Conservation (phyloP, 768 basidiomycete genomes). For the Auricularia cornea region DNA sequence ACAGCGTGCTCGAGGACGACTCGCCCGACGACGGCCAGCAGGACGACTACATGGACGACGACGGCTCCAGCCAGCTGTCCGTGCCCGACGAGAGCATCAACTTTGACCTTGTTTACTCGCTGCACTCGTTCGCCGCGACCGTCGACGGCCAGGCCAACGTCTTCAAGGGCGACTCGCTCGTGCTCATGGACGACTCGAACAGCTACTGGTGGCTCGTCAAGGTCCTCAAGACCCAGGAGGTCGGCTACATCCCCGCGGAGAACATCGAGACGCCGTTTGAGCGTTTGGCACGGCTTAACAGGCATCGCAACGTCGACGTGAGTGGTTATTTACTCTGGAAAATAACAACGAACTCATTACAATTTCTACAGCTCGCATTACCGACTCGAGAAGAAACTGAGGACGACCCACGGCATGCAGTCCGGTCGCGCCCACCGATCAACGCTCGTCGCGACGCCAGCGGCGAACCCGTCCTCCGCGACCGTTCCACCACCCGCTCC, state of each 20-base stretch:
- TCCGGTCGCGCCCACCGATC: not conserved
- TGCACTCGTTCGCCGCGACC: slow-evolving; percentile 94
- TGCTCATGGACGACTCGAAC: slow-evolving; percentile 96
- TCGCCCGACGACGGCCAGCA: slow-evolving; percentile 43
- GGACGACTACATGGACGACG: slow-evolving; percentile 53
- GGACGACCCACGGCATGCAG: not conserved
- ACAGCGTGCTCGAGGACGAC: slow-evolving; percentile 80
- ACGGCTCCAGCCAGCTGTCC: slow-evolving; percentile 72
- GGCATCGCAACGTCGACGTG: slow-evolving; percentile 95
- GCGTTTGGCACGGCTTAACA: slow-evolving; percentile 88
- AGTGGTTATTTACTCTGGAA: slow-evolving; percentile 21
- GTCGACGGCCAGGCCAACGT: slow-evolving; percentile 99
- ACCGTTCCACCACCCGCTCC: slow-evolving; percentile 11
- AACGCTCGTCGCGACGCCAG: not conserved
- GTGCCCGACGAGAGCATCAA: slow-evolving; percentile 90
- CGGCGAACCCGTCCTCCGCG: not conserved
- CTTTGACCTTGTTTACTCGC: slow-evolving; percentile 86
- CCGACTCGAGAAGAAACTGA: not conserved
- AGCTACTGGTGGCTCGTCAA: slow-evolving; percentile 99
- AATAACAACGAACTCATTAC: too few relatives aligned
- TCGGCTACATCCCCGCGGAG: slow-evolving; percentile 98
- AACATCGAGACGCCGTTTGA: slow-evolving; percentile 99
- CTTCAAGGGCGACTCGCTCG: slow-evolving; percentile 93
- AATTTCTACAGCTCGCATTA: not conserved
- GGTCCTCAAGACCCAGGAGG: slow-evolving; percentile 96